Base-by-base conservation (phyloP, 2,329 filamentous ascomycete genomes). In the Byssothecium circinans region DNA sequence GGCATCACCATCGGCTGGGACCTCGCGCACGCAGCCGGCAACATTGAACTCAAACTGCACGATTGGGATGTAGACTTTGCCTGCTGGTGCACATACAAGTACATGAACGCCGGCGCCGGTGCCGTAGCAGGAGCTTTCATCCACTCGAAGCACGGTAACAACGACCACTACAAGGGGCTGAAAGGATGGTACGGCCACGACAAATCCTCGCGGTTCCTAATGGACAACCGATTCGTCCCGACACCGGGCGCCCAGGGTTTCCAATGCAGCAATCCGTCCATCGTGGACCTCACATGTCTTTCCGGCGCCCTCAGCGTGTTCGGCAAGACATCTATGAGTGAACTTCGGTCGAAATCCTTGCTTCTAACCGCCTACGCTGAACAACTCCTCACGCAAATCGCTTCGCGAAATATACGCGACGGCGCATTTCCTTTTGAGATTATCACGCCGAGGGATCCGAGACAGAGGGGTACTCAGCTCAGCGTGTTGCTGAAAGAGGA, bases 41-140 rank as follows among this genome's bases (percentile, higher is more conserved):
- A 96, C 63, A 88, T 94, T 3, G 83, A 87, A 44, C 73, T 95
- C 8, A 73, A 77, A 47, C 78, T 96, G 15, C 90, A 95, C 71
- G 88, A 91, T 57, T 95, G 91, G 90, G 79, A 87, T 56, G 89
- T 95, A 22, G 91, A 96, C 68, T 95, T 95, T 61, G 90, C 91
- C 3, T 88, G 82, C 47, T 96, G 91, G 91, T 96, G 91, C 72
- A 91, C 85, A 2, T 96, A 95, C 79, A 96, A 96, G 75, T 96
- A 96, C 74, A 81, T 95, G 67, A 95, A 95, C 65, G 83, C 85
- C 10, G 91, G 91, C 0, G 89, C 91, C 0, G 91, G 91, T 4
- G 79, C 85, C 10, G 92, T 94, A 53, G 89, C 83, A 1, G 89
- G 86, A 0, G 78, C 86, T 1, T 96, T 90, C 59, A 85, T 96